Evolutionary conservation across 352 stramenopile species (phyloP).

Genomic region (Phytophthora capsici): DNA sequence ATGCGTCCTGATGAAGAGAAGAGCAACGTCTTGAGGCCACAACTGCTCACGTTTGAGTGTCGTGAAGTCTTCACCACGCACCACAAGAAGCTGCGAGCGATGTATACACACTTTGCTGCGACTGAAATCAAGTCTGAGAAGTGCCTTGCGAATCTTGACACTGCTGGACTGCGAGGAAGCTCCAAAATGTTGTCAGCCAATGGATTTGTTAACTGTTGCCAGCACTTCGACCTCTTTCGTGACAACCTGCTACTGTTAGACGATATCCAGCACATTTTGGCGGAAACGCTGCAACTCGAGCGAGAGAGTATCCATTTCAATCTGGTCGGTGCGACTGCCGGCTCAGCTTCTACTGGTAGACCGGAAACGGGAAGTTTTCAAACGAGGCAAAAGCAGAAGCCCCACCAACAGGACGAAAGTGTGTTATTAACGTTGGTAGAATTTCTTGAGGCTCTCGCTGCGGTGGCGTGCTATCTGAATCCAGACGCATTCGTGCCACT

Average conservation of each 20-base stretch:
- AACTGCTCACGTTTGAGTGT: conserved; percentile 57
- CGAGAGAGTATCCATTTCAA: conserved; percentile 59
- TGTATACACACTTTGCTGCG: conserved; percentile 56
- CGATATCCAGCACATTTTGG: conserved; percentile 66
- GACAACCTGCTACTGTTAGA: conserved; percentile 69
- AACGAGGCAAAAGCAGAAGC: conserved; percentile 10
- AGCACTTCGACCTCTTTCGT: conserved; percentile 61
- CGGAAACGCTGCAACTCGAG: conserved; percentile 67
- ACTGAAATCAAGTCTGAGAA: conserved; percentile 10
- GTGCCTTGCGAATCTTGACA: conserved; percentile 15
- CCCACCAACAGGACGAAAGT: conserved; percentile 18
- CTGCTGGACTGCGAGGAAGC: conserved; percentile 1
- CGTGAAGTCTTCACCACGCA: conserved; percentile 60
- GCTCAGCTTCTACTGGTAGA: not conserved
- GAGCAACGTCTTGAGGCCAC: conserved; percentile 55
- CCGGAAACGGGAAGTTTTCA: not conserved
- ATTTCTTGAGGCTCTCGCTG: conserved; percentile 63
- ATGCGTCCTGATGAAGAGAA: conserved; percentile 57
- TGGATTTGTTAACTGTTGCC: conserved; percentile 51
- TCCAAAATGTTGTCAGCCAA: conserved; percentile 56
- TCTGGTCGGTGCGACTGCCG: not conserved
- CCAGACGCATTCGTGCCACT: conserved; percentile 69
- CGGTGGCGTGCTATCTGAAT: conserved; percentile 65
- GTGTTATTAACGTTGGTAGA: conserved; percentile 65
- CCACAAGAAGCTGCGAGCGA: conserved; percentile 44